Evolutionary conservation across 768 basidiomycete species (phyloP).

Genomic region (Leucocoprinus leucothites): DNA sequence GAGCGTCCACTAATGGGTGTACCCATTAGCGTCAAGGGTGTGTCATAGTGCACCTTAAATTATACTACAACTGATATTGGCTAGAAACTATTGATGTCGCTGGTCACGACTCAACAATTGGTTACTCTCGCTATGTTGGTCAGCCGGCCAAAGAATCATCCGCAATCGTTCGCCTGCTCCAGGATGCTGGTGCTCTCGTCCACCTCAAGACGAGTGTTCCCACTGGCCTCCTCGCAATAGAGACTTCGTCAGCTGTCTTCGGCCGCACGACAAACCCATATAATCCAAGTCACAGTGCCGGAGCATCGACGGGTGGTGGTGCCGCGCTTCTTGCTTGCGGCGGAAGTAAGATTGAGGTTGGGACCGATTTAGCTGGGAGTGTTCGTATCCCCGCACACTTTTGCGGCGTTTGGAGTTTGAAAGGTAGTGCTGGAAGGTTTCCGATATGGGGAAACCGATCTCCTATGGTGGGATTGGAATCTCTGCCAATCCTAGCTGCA

Average conservation of each 20-base stretch:
- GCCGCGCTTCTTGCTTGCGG: constrained; percentile 63
- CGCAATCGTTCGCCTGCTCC: constrained; percentile 52
- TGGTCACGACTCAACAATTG: constrained; percentile 61
- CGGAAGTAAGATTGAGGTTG: constrained; percentile 65
- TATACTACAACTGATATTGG: constrained; percentile 3
- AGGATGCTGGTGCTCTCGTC: constrained; percentile 61
- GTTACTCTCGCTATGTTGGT: constrained; percentile 50
- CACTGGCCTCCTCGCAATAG: constrained; percentile 51
- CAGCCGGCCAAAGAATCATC: constrained; percentile 45
- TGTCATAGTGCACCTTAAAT: constrained; percentile 11
- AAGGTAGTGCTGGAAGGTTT: constrained; percentile 57
- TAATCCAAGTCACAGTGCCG: constrained; percentile 46
- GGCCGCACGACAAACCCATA: constrained; percentile 64
- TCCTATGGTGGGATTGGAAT: constrained; percentile 54
- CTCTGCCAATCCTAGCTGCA: constrained; percentile 47
- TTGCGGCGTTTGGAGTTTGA: constrained; percentile 67
- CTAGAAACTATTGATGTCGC: constrained; percentile 45
- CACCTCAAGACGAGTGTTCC: constrained; percentile 65
- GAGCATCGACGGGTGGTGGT: constrained; percentile 72
- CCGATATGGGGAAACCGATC: constrained; percentile 46
- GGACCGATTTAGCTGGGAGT: constrained; percentile 72
- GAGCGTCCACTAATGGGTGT: constrained; percentile 60
- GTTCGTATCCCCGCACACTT: constrained; percentile 73
- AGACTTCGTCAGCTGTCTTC: constrained; percentile 58
- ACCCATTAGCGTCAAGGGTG: constrained; percentile 68